Base-by-base conservation (phyloP, 805 yeast species). In the Candida wancherniae region DNA sequence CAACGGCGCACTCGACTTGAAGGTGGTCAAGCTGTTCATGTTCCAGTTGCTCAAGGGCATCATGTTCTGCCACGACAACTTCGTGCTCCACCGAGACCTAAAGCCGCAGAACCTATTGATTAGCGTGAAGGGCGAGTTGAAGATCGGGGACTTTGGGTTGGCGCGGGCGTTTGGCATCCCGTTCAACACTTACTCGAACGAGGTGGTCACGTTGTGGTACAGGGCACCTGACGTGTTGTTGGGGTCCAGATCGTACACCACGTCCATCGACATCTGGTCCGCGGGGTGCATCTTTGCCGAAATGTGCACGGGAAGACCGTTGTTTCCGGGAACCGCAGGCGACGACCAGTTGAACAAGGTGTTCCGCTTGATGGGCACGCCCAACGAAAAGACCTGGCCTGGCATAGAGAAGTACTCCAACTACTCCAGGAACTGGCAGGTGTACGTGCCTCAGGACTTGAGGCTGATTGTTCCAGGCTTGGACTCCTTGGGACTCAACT, bases 161-260 rank as follows among this genome's bases (percentile, higher is more conserved):
- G 97, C 97, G 0, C 70, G 98, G 42, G 98, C 98, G 4, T 92
- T 85, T 62, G 98, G 98, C 11, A 94, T 92, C 32, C 98, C 98
- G 2, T 90, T 92, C 40, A 87, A 94, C 62, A 92, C 98, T 0
- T 92, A 88, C 53, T 85, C 96, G 13, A 92, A 90, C 58, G 98
- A 92, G 57, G 97, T 92, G 31, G 98, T 92, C 26, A 92, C 98
- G 0, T 66, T 92, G 42, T 92, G 98, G 98, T 90, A 90, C 60
- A 75, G 98, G 43, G 96, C 97, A 0, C 98, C 98, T 0, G 98
- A 90, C 55, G 97, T 92, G 18, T 66, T 92, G 31, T 70, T 92
- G 51, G 98, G 98, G 2, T 86, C 95, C 3, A 77, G 96, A 47
- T 90, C 94, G 34, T 92, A 92, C 60, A 84, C 95, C 26, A 92